Evolutionary conservation across 179 eudicot genomes (phyloP), one percentile per base, ranked within the genome.

Genomic region (Drosera spatulata): DNA sequence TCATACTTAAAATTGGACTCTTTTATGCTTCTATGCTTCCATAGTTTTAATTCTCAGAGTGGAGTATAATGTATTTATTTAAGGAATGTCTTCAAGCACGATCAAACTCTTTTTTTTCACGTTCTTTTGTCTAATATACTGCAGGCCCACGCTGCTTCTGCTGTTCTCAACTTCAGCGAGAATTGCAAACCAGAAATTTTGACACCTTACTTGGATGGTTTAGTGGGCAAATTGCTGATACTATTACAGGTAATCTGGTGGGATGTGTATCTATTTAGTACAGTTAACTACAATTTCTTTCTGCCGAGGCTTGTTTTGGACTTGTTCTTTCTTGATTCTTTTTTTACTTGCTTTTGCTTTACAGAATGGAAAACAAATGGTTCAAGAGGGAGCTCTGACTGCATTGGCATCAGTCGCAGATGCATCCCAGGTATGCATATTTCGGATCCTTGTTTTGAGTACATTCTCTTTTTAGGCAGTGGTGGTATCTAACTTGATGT

Each of bases 371-470:
- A 93, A 93, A 75, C 99, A 86, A 86, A 81, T 93, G 93, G 99
- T 93, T 62, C 99, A 88, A 77, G 99, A 93, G 69, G 99, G 99
- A 66, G 91, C 99, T 63, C 76, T 93, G 77, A 93, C 99, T 69
- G 99, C 99, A 58, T 79, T 93, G 74, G 99, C 99, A 61, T 93
- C 99, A 44, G 99, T 93, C 63, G 99, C 99, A 47, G 99, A 93
- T 77, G 88, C 99, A 53, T 93, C 99, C 59, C 99, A 93, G 89
- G 99, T 86, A 75, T 56, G 12, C 60, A n/a, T 8, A 3, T 40
- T 8, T 43, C 33, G 33, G 33, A 0, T 45, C 39, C 4, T 4
- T 6, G 3, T n/a, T 41, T 41, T 10, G 5, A 40, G 40, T 11
- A 13, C 8, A 39, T 41, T 59, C 10, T 59, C 13, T 11, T 22